Percentiles rank a stretch among this genome's conserved stretches.
Conservation (phyloP, 2,329 filamentous ascomycete genomes). For the Emmonsiellopsis sp. region DNA sequence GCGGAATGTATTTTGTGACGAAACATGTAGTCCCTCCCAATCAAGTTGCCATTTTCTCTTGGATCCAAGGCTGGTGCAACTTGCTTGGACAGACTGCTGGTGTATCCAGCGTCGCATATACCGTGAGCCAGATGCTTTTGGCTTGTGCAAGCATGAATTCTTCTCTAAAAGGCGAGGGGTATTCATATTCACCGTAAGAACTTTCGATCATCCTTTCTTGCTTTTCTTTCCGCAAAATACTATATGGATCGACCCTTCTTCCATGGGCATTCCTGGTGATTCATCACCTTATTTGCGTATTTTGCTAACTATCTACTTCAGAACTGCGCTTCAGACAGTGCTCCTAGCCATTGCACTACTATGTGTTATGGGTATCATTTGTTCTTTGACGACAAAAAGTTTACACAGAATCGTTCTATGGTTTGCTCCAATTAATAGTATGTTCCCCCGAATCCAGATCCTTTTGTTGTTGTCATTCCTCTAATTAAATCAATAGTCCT, state of each 20-base stretch:
- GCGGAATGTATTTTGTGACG: slow-evolving; percentile 60
- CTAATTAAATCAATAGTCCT: slow-evolving; percentile 32
- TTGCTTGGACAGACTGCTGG: slow-evolving; percentile 55
- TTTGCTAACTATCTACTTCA: slow-evolving; percentile 20
- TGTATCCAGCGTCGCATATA: slow-evolving; percentile 54
- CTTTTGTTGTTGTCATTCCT: background rate
- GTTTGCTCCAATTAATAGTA: slow-evolving; percentile 59
- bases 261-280: no score
- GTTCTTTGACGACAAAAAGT: slow-evolving; percentile 51
- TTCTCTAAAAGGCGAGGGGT: slow-evolving; percentile 37
- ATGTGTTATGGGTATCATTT: slow-evolving; percentile 48
- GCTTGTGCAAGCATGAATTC: slow-evolving; percentile 55
- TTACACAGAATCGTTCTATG: slow-evolving; percentile 52
- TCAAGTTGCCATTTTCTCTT: slow-evolving; percentile 54
- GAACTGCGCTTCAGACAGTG: slow-evolving; percentile 50
- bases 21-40: slow-evolving; percentile 54
- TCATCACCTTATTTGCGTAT: no score
- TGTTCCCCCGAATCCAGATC: slow-evolving; percentile 6
- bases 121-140: slow-evolving; percentile 54
- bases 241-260: background rate
- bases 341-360: slow-evolving; percentile 48
- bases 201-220: background rate
- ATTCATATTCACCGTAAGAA: slow-evolving; percentile 49
- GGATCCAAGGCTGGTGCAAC: slow-evolving; percentile 60
- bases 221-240: background rate